Evolutionary conservation across 495 filamentous ascomycete genomes (phyloP).

Genomic region (Aspergillus ellipticus): DNA sequence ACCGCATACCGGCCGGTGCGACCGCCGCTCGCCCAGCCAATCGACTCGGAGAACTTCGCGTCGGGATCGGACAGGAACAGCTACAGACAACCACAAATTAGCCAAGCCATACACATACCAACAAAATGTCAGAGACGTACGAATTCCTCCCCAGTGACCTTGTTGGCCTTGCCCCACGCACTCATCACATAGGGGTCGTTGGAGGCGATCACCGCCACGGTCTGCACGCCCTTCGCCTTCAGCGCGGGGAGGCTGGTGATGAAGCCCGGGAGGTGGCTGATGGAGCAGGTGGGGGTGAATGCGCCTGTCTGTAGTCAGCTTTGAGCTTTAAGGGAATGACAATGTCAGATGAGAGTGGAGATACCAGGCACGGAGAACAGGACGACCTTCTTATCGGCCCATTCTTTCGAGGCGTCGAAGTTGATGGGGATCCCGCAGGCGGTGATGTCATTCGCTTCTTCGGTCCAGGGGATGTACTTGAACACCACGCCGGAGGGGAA

Average conservation of each 20-base stretch:
- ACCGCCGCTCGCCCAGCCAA: conserved; percentile 70
- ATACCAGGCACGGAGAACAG: conserved; percentile 79
- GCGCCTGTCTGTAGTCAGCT: conserved; percentile 49
- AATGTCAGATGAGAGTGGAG: neutral
- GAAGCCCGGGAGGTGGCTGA: conserved; percentile 79
- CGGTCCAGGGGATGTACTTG: conserved; percentile 67
- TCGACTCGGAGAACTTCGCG: conserved; percentile 66
- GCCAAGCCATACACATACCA: neutral
- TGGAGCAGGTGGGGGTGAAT: conserved; percentile 91
- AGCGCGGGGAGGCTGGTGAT: conserved; percentile 68
- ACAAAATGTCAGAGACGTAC: conserved; percentile 42
- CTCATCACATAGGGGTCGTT: conserved; percentile 92
- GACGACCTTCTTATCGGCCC: conserved; percentile 82
- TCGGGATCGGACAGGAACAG: conserved; percentile 81
- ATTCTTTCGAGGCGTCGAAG: conserved; percentile 82
- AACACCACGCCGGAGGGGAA: conserved; percentile 80
- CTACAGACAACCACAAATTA: conserved; percentile 27
- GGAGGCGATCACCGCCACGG: conserved; percentile 75
- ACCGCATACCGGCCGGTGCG: conserved; percentile 82
- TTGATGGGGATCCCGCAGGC: conserved; percentile 71
- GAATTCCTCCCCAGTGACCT: conserved; percentile 68
- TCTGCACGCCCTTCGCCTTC: conserved; percentile 77
- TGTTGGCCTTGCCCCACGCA: conserved; percentile 92
- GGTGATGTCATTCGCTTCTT: conserved; percentile 60
- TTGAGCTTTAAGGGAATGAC: neutral